phyloP scores from a whole-genome alignment of 331 rosid genomes.

The Prunus yedoensis region DNA sequence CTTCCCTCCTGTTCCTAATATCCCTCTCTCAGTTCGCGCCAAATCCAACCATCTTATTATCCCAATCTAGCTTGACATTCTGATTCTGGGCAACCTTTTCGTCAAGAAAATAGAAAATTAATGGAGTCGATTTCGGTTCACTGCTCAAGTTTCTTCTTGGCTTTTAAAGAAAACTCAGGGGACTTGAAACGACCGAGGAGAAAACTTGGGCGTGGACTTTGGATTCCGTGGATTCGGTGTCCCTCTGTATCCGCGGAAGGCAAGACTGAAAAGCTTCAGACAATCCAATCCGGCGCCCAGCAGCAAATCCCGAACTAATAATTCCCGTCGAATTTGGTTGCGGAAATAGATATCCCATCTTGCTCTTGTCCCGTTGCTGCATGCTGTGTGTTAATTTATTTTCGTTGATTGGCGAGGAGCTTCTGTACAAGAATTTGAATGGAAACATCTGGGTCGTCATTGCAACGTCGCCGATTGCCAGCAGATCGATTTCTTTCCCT shows the following conservation, averaged over 20 bases:
- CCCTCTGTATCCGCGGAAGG: conserved; percentile 24
- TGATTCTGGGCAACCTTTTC: too few species aligned
- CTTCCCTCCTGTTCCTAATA: too few species aligned
- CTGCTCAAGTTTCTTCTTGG: neutral
- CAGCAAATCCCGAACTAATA: neutral
- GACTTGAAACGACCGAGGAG: conserved; percentile 10
- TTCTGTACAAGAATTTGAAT: conserved; percentile 17
- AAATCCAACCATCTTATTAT: too few species aligned
- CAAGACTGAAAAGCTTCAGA: neutral
- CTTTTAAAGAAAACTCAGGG: neutral
- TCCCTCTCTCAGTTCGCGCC: too few species aligned
- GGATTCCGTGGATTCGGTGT: conserved; percentile 18
- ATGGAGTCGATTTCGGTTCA: too few species aligned
- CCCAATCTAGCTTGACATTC: too few species aligned
- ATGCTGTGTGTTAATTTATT: too few species aligned
- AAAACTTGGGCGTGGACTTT: neutral
- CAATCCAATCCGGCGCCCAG: neutral
- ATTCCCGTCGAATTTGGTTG: neutral
- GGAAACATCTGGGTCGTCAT: conserved; percentile 96
- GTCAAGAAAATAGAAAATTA: too few species aligned
- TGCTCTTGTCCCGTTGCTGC: too few species aligned
- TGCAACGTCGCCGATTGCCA: conserved; percentile 66
- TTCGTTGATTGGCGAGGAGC: neutral
- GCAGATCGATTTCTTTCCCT: conserved; percentile 82
- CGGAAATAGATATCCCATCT: too few species aligned